Percentiles rank a stretch among this genome's conserved stretches.
These are phyloP conservation scores for Pseudotulostoma volvatum DNA, from an alignment of 495 filamentous ascomycete genomes.

Conservation along the genomic window DNA sequence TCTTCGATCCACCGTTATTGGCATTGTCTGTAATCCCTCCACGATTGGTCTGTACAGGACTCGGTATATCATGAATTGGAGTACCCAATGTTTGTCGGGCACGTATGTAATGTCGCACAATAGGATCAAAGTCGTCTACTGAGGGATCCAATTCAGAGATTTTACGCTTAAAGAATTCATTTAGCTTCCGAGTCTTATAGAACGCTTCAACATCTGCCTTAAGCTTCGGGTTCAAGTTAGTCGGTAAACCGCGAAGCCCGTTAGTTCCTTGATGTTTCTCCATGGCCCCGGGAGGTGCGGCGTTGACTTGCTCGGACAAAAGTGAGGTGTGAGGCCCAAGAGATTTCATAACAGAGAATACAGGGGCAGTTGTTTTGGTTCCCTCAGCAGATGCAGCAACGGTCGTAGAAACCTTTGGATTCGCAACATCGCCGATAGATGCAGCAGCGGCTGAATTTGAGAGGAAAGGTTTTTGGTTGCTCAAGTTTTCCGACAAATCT, in stretches of 20 bases:
- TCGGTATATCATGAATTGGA: slow-evolving; percentile 9
- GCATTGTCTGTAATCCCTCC: not conserved
- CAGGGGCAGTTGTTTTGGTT: slow-evolving; percentile 3
- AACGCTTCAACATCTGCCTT: slow-evolving; percentile 11
- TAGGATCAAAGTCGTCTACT: slow-evolving; percentile 15
- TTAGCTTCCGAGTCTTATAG: slow-evolving; percentile 16
- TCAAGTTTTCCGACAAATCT: too few species aligned
- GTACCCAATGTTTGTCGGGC: slow-evolving; percentile 19
- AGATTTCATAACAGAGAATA: not conserved
- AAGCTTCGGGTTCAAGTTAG: slow-evolving; percentile 6
- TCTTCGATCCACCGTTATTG: not conserved
- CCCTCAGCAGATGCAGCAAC: slow-evolving; percentile 7
- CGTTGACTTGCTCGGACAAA: not conserved
- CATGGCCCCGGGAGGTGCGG: not conserved
- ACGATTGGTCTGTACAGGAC: slow-evolving; percentile 1
- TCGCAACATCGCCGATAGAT: slow-evolving; percentile 11
- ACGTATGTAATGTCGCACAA: slow-evolving; percentile 21
- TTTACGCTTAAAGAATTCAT: slow-evolving; percentile 18
- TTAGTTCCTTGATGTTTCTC: slow-evolving; percentile 6
- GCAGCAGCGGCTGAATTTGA: too few species aligned
- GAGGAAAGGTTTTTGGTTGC: too few species aligned
- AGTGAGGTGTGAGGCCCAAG: not conserved
- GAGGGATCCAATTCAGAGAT: slow-evolving; percentile 15
- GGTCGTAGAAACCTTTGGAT: slow-evolving; percentile 10
- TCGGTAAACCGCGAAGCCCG: slow-evolving; percentile 8